Evolutionary conservation across 108 stramenopile species (phyloP), one percentile per base, ranked within the genome.

Genomic region (Skeletonema potamos): DNA sequence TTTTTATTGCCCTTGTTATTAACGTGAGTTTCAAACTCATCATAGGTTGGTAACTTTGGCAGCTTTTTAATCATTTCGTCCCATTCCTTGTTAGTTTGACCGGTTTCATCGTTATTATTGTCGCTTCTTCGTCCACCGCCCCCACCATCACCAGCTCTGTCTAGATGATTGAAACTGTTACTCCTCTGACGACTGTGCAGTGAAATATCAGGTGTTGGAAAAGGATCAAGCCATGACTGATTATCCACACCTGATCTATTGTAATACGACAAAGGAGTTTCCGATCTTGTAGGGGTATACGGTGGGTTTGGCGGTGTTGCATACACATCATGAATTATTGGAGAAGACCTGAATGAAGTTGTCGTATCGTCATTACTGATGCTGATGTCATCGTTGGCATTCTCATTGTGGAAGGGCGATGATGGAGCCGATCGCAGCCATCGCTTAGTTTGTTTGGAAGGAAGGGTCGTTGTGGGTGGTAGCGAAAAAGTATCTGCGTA

Each of bases 161-260:
- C 57, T 7, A 10, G 33, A 30, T 54, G 32, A 18, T 34, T 56
- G 6, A n/a, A 27, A 33, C 1, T 34, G 22, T 41, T 20, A 58
- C 56, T 44, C 1, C 43, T 57, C n/a, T 32, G 58, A 36, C 13
- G 69, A 48, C 62, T 69, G 44, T 51, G 57, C 27, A 78, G 32
- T 4, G 77, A 78, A 12, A 62, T 37, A 46, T 78, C 77, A 13
- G 77, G 77, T 18, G 77, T 78, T 20, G 77, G 77, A 46, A 78
- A 78, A 2, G 77, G 77, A 66, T 78, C 77, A 13, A 55, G 56
- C 77, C 77, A 78, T 28, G 27, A 24, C 28, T 12, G 65, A 51
- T 51, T 6, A 22, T 51, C 48, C 48, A 10, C 8, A 17, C 39
- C 39, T 41, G 48, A 22, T 51, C 22, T 51, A 22, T 51, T 51